Conservation (phyloP, 345 rosid species). For the Geranium brycei region DNA sequence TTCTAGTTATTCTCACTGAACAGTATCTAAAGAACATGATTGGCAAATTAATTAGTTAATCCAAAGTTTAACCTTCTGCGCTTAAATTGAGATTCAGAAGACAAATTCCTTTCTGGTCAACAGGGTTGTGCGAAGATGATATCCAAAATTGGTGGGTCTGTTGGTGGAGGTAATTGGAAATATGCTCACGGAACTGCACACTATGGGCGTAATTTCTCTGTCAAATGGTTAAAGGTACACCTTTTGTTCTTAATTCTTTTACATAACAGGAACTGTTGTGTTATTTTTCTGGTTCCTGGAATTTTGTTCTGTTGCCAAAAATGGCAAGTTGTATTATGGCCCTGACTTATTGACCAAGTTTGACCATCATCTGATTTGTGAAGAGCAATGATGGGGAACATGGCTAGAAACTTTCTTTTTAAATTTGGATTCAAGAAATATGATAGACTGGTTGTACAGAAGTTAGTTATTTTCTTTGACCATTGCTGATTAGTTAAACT, state of each 20-base stretch:
- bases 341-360: neutral
- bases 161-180: slow-evolving; percentile 93
- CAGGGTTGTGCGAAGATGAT: slow-evolving; percentile 99
- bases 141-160: slow-evolving; percentile 81
- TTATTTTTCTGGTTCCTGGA: neutral
- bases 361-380: neutral
- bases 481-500: neutral
- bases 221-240: slow-evolving; percentile 92
- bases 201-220: slow-evolving; percentile 93
- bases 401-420: no score
- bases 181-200: slow-evolving; percentile 98
- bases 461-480: no score
- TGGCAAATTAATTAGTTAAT: neutral
- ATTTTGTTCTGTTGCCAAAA: neutral
- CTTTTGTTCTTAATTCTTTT: neutral
- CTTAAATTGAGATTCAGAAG: slow-evolving; percentile 7
- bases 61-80: slow-evolving; percentile 1
- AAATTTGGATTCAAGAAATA: no score
- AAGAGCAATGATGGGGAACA: no score
- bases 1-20: slow-evolving; percentile 1
- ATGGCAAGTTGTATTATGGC: neutral
- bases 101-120: slow-evolving; percentile 8
- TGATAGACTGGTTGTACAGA: no score
- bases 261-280: neutral
- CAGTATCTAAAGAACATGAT: neutral